Percentiles rank a stretch among this genome's conserved stretches.
These are phyloP conservation scores for Microdochium paspali DNA, from an alignment of 2,329 filamentous ascomycete genomes.

Conservation along the genomic window DNA sequence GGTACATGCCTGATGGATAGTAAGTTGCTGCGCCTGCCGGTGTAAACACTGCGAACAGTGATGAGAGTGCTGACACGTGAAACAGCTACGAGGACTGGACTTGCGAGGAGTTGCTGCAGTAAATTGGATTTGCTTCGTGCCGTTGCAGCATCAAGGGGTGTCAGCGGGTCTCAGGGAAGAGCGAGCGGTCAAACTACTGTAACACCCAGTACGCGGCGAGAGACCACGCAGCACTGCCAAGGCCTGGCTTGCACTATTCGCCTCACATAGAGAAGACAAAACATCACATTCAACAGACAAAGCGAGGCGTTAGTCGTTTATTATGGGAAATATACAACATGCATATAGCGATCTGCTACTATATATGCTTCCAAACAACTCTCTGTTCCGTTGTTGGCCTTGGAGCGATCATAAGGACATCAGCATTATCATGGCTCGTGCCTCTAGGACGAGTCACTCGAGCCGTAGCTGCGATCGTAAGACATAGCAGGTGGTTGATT, in stretches of 20 bases:
- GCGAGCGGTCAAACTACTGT: no score
- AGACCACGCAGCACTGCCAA: background rate
- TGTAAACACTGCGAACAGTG: conserved; percentile 3
- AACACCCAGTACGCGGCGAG: conserved; percentile 1
- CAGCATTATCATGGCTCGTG: no score
- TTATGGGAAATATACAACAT: conserved; percentile 1
- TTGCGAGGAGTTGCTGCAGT: conserved; percentile 82
- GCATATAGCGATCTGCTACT: background rate
- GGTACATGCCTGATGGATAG: conserved; percentile 95
- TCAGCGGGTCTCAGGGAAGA: no score
- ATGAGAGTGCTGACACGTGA: conserved; percentile 8
- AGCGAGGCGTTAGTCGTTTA: conserved; percentile 2
- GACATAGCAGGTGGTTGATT: no score
- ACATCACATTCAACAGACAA: background rate
- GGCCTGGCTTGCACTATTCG: background rate
- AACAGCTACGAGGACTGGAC: conserved; percentile 98
- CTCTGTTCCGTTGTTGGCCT: background rate
- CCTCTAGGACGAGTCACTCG: no score
- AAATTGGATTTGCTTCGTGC: conserved; percentile 7
- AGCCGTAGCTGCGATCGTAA: no score
- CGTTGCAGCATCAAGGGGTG: no score
- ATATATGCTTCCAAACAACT: background rate
- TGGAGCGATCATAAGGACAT: no score
- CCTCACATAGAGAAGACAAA: background rate
- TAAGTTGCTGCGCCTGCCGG: conserved; percentile 44